Percentiles rank a stretch among this genome's conserved stretches.
Evolutionary conservation across 202 grass and related monocot genomes (phyloP).

Genomic region (Digitaria exilis): DNA sequence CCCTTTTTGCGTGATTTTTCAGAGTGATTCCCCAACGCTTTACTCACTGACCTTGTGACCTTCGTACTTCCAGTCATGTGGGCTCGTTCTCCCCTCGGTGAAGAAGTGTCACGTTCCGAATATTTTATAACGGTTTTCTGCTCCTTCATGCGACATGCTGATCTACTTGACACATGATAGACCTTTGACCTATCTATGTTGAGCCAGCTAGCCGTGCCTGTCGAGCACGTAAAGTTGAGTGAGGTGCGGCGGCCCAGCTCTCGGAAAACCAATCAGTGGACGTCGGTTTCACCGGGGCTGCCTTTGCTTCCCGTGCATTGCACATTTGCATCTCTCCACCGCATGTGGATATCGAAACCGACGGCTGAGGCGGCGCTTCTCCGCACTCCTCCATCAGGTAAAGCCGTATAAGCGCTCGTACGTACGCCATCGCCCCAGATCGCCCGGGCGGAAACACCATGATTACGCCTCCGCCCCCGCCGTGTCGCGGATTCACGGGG

Average conservation of each 20-base stretch:
- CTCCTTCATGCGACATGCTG: not conserved
- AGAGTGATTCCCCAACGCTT: not conserved
- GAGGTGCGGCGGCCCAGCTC: not conserved
- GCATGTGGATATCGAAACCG: not conserved
- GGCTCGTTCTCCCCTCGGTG: not conserved
- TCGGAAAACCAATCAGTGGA: not conserved
- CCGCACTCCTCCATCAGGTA: not conserved
- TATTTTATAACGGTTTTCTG: not conserved
- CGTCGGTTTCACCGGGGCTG: conserved; percentile 12
- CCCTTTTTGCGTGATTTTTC: not conserved
- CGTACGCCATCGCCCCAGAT: not conserved
- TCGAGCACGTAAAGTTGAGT: not conserved
- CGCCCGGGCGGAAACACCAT: not conserved
- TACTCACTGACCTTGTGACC: not conserved
- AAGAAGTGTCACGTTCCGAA: not conserved
- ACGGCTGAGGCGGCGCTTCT: not conserved
- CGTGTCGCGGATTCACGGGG: conserved; percentile 37
- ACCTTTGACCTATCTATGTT: no score
- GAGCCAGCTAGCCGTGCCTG: not conserved
- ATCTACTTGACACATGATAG: no score
- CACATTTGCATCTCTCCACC: not conserved
- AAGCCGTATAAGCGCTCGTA: not conserved
- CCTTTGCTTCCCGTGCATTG: not conserved
- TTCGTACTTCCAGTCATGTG: not conserved
- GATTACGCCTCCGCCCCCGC: conserved; percentile 11